phyloP scores from a whole-genome alignment of 352 stramenopile species.

The Vaucheria bursata region DNA sequence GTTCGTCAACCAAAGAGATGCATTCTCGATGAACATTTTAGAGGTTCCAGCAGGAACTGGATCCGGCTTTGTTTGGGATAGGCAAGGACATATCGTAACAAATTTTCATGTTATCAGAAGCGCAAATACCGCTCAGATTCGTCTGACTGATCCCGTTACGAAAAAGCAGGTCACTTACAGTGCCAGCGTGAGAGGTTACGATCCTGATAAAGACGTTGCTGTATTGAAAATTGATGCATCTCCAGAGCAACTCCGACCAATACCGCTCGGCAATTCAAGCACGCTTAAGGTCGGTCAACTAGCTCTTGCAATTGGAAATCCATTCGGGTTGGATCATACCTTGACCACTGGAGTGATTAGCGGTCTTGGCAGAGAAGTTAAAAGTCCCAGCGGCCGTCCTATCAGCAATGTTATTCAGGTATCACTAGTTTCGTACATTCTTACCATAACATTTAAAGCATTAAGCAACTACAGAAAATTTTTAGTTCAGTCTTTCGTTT shows the following conservation, averaged over 20 bases:
- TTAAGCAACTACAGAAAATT: too few species aligned
- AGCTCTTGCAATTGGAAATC: slow-evolving; percentile 68
- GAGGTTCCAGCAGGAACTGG: slow-evolving; percentile 57
- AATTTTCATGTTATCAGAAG: slow-evolving; percentile 64
- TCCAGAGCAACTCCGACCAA: slow-evolving; percentile 51
- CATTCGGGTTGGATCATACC: slow-evolving; percentile 64
- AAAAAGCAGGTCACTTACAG: slow-evolving; percentile 21
- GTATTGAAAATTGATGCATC: slow-evolving; percentile 60
- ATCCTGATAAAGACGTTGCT: slow-evolving; percentile 65
- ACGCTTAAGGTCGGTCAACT: slow-evolving; percentile 59
- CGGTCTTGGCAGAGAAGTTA: slow-evolving; percentile 58
- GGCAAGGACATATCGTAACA: slow-evolving; percentile 63
- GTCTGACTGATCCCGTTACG: slow-evolving; percentile 17
- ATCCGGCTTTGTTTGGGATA: slow-evolving; percentile 66
- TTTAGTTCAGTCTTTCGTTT: too few species aligned
- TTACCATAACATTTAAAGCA: slow-evolving; percentile 49
- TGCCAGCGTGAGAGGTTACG: slow-evolving; percentile 44
- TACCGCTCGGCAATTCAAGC: slow-evolving; percentile 55
- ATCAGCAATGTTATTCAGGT: slow-evolving; percentile 68
- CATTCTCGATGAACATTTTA: slow-evolving; percentile 53
- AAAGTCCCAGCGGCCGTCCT: slow-evolving; percentile 57
- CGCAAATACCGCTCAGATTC: slow-evolving; percentile 28
- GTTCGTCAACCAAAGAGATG: slow-evolving; percentile 50
- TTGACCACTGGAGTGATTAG: slow-evolving; percentile 62
- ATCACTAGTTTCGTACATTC: too few species aligned